A percentile compares a stretch with the other conserved stretches of the same genome.
These are phyloP conservation scores for Aspergillus floridensis DNA, from an alignment of 2,329 filamentous ascomycete genomes.

Conservation along the genomic window DNA sequence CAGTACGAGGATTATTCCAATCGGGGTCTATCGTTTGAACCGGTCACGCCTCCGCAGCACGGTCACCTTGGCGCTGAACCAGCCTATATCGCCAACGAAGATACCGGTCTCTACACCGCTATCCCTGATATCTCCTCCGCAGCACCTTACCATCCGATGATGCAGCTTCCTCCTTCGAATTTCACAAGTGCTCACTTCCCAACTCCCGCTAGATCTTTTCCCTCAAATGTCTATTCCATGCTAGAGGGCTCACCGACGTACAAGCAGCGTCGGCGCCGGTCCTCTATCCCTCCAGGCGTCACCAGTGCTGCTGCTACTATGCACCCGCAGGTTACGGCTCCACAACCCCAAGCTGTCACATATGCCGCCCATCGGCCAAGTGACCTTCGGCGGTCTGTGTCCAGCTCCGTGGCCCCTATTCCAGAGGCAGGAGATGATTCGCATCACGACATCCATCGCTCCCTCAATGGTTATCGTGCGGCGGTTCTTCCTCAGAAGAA, in stretches of 20 bases:
- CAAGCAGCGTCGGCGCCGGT: slow-evolving; percentile 92
- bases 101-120: slow-evolving; percentile 91
- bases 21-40: slow-evolving; percentile 92
- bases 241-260: slow-evolving; percentile 98
- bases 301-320: slow-evolving; percentile 63
- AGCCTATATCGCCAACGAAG: slow-evolving; percentile 96
- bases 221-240: slow-evolving; percentile 84
- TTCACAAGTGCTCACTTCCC: slow-evolving; percentile 76
- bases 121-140: slow-evolving; percentile 78
- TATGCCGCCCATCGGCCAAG: slow-evolving; percentile 75
- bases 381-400: slow-evolving; percentile 87
- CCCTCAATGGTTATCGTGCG: slow-evolving; percentile 68
- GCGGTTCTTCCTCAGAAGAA: slow-evolving; percentile 76
- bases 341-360: slow-evolving; percentile 40
- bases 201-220: slow-evolving; percentile 63
- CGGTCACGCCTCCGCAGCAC: slow-evolving; percentile 92
- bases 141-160: slow-evolving; percentile 78
- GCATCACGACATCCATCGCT: slow-evolving; percentile 71
- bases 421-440: slow-evolving; percentile 75
- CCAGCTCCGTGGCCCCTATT: slow-evolving; percentile 78
- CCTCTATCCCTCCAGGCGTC: slow-evolving; percentile 82
- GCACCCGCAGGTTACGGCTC: slow-evolving; percentile 45
- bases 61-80: slow-evolving; percentile 80
- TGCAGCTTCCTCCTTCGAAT: slow-evolving; percentile 85
- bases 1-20: slow-evolving; percentile 98